Evolutionary conservation across 73 alveolate species (phyloP), one percentile per base, ranked within the genome.

Genomic region (Breviolum minutum): DNA sequence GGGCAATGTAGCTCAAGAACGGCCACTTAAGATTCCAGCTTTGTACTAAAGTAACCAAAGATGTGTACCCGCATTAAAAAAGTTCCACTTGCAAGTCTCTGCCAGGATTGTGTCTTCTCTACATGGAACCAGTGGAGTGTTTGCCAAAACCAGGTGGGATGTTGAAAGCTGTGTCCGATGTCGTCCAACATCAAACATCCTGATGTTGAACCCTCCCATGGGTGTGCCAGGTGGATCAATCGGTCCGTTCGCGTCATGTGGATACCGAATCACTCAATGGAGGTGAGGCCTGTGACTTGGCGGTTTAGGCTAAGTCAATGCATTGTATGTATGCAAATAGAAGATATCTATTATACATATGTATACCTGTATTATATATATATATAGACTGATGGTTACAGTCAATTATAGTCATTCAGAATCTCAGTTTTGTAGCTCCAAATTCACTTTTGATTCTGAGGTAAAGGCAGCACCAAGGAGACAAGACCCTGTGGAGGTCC

Each of bases 401-500:
- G 54, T 40, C 54, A 40, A 40, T 40, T 40, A 40, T 40, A 40
- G 54, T 40, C 54, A 40, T 40, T 40, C 3, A 40, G 54, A 40
- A 40, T 40, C 54, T 40, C 54, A 40, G 54, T 40, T 3, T 40
- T 40, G 54, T 40, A 40, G 54, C 54, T 40, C 54, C 54, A 40
- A 40, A 16, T 74, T 20, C 84, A 10, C 84, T 74, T 74, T 1
- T 40, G 29, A 12, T 20, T 16, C 71, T 32, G 54, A 90, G 97
- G 97, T 32, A 90, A 90, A 32, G 97, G 97, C 40, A 90, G 97
- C 66, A 90, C 87, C 87, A 71, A 48, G 20, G 97, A 90, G 87
- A 90, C 97, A 20, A 80, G 97, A 6, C 97, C 97, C 30, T 90
- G 97, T 20, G 97, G 97, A 0, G 97, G 97, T 7, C 97, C 97